Percentiles rank a stretch among this genome's conserved stretches.
Evolutionary conservation across 78 protist species (phyloP).

Genomic region (Polysphondylium violaceum): DNA sequence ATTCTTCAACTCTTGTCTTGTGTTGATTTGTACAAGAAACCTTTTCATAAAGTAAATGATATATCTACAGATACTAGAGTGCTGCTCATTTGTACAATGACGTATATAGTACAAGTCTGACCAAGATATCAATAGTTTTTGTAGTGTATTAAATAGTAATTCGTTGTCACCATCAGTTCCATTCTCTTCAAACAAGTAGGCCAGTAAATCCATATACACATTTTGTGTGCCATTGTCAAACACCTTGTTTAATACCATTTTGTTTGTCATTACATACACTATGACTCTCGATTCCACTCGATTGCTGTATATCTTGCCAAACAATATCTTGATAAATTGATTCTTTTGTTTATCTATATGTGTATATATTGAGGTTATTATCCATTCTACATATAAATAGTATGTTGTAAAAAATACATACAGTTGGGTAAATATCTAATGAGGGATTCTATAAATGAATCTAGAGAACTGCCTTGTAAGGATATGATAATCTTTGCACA

Average conservation of each 20-base stretch:
- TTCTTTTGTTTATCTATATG: background rate
- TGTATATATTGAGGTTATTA: background rate
- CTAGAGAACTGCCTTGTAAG: slow-evolving; percentile 36
- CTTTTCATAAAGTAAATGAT: slow-evolving; percentile 25
- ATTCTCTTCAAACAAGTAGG: background rate
- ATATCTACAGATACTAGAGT: slow-evolving; percentile 31
- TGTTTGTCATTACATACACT: slow-evolving; percentile 1
- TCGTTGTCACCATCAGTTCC: background rate
- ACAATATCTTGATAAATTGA: background rate
- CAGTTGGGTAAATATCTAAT: slow-evolving; percentile 11
- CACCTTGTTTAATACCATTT: slow-evolving; percentile 5
- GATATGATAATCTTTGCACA: background rate
- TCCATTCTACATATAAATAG: background rate
- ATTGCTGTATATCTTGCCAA: slow-evolving; percentile 3
- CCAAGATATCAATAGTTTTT: slow-evolving; percentile 49
- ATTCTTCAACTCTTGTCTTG: background rate
- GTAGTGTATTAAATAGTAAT: background rate
- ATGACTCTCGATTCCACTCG: slow-evolving; percentile 18
- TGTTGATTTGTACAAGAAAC: background rate
- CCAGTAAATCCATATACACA: slow-evolving; percentile 14
- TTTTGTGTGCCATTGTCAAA: slow-evolving; percentile 21
- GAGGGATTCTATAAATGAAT: slow-evolving; percentile 15
- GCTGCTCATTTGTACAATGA: slow-evolving; percentile 53
- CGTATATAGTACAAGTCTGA: slow-evolving; percentile 44
- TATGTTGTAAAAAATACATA: background rate